Evolutionary conservation across 208 protist genomes (phyloP).

Genomic region (Trypanosoma congolense): DNA sequence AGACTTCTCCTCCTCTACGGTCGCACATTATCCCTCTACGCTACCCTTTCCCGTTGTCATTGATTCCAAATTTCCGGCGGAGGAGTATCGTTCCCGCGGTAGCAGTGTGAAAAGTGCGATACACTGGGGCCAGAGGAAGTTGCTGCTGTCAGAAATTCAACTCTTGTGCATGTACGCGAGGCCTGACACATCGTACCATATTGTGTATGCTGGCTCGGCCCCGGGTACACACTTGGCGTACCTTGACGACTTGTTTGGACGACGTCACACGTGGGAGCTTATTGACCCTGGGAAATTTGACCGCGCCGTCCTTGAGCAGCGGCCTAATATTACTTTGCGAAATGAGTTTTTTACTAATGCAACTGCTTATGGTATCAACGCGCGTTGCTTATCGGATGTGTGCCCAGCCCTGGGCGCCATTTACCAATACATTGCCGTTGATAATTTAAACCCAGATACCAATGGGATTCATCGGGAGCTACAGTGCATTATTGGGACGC

Average conservation of each 20-base stretch:
- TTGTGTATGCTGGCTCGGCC: conserved; percentile 93
- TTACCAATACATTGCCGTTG: conserved; percentile 49
- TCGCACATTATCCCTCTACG: conserved; percentile 79
- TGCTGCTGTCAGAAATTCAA: conserved; percentile 94
- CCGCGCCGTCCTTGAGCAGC: conserved; percentile 39
- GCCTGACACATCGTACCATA: conserved; percentile 75
- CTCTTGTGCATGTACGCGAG: conserved; percentile 82
- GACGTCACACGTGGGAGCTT: conserved; percentile 88
- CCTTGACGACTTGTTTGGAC: conserved; percentile 84
- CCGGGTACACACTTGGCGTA: conserved; percentile 92
- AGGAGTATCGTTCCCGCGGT: conserved; percentile 81
- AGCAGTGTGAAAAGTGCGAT: conserved; percentile 84
- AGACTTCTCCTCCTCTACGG: conserved; percentile 11
- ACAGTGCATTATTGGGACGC: conserved; percentile 66
- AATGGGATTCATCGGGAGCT: conserved; percentile 60
- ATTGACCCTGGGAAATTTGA: conserved; percentile 93
- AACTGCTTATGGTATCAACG: conserved; percentile 87
- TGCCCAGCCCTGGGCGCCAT: conserved; percentile 49
- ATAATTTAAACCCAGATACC: conserved; percentile 26
- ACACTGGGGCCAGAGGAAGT: conserved; percentile 96
- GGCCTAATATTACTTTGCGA: conserved; percentile 75
- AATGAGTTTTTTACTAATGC: conserved; percentile 94
- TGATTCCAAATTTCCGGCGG: conserved; percentile 54
- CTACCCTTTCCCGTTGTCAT: conserved; percentile 72
- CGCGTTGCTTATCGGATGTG: conserved; percentile 58